These are phyloP conservation scores for Cladosporium sp. DNA, from an alignment of 2,329 filamentous ascomycete genomes.

Conservation along the genomic window DNA sequence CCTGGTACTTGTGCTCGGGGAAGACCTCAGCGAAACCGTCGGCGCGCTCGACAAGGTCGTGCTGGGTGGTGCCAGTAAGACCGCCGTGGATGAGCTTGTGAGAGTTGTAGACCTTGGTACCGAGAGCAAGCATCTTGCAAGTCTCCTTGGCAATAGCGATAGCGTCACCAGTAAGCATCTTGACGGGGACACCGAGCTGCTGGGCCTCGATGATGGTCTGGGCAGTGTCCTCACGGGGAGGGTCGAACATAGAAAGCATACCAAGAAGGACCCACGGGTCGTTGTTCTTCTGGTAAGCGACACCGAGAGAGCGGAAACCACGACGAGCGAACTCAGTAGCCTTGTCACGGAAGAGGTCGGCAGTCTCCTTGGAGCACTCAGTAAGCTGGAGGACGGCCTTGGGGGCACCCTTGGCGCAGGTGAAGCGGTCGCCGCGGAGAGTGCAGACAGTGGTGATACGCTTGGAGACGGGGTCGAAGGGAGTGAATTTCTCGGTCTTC, in stretches of 20 bases:
- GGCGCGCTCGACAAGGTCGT: slow-evolving; percentile 70
- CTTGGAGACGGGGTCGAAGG: slow-evolving; percentile 76
- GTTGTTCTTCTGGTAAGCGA: slow-evolving; percentile 72
- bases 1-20: slow-evolving; percentile 71
- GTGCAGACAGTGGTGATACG: slow-evolving; percentile 67
- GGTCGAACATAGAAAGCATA: slow-evolving; percentile 76
- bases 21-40: slow-evolving; percentile 71
- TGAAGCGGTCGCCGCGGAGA: slow-evolving; percentile 65
- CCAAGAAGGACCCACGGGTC: slow-evolving; percentile 69
- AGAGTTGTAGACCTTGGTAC: slow-evolving; percentile 77
- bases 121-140: slow-evolving; percentile 74
- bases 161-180: slow-evolving; percentile 78
- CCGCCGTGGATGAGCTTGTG: slow-evolving; percentile 72
- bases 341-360: slow-evolving; percentile 65
- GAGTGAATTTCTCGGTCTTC: slow-evolving; percentile 72
- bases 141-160: slow-evolving; percentile 77
- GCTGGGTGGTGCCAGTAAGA: slow-evolving; percentile 66
- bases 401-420: slow-evolving; percentile 72
- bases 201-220: slow-evolving; percentile 73
- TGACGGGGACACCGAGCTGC: slow-evolving; percentile 69
- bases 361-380: slow-evolving; percentile 61
- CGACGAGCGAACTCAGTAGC: slow-evolving; percentile 69
- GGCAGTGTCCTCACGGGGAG: slow-evolving; percentile 71
- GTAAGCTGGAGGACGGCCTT: slow-evolving; percentile 68
- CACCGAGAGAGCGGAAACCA: slow-evolving; percentile 76